Evolutionary conservation across 495 filamentous ascomycete genomes (phyloP).

Genomic region (Podospora appendiculata): DNA sequence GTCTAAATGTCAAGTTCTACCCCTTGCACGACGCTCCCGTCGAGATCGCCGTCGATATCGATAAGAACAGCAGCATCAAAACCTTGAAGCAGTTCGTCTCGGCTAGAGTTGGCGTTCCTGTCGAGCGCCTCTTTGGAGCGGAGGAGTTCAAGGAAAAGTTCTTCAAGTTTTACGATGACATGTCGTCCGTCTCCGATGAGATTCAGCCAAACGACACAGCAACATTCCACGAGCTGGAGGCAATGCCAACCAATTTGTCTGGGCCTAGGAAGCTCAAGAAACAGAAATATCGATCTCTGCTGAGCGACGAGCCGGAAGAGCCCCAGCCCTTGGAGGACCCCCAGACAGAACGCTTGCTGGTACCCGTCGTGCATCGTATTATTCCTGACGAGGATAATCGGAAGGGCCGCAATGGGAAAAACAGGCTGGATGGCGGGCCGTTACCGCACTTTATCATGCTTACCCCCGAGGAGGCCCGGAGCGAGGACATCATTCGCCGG

Average conservation of each 20-base stretch:
- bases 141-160: conserved; percentile 78
- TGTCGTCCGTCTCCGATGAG: conserved; percentile 56
- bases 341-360: conserved; percentile 60
- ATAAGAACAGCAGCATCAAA: conserved; percentile 69
- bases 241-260: conserved; percentile 67
- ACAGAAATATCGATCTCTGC: conserved; percentile 39
- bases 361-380: conserved; percentile 69
- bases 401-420: conserved; percentile 6
- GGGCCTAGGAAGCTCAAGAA: conserved; percentile 32
- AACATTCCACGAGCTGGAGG: conserved; percentile 74
- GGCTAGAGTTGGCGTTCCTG: conserved; percentile 51
- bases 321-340: conserved; percentile 53
- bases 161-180: conserved; percentile 73
- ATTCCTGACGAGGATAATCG: conserved; percentile 7
- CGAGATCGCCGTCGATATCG: conserved; percentile 74
- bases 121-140: conserved; percentile 57
- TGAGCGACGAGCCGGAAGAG: conserved; percentile 46
- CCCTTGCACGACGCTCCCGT: conserved; percentile 58
- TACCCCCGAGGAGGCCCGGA: conserved; percentile 41
- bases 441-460: conserved; percentile 46
- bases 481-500: conserved; percentile 41
- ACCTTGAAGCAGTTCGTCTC: conserved; percentile 70
- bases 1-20: conserved; percentile 62
- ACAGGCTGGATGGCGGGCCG: conserved; percentile 16
- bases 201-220: conserved; percentile 57